Percentiles rank a stretch among this genome's conserved stretches.
These are phyloP conservation scores for Oryza coarctata DNA, from an alignment of 176 grass and related monocot genomes.

Conservation along the genomic window DNA sequence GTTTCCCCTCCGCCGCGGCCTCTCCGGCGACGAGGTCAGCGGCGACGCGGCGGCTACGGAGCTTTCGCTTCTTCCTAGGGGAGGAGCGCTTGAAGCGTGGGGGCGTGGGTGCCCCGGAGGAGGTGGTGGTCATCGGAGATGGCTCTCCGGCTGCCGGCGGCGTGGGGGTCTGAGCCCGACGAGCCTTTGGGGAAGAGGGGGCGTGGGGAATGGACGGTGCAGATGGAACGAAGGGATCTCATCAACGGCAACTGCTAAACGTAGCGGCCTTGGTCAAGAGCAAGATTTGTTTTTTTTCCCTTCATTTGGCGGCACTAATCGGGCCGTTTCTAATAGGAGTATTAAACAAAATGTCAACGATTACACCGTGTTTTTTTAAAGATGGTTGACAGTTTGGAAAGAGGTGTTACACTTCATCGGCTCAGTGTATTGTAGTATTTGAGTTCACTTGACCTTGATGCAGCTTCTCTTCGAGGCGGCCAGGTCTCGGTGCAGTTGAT, in stretches of 20 bases:
- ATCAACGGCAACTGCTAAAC: not conserved
- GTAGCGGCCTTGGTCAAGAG: too few relatives aligned
- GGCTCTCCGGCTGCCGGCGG: not conserved
- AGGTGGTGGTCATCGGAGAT: slow-evolving; percentile 31
- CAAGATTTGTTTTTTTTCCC: too few relatives aligned
- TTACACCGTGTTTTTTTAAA: not conserved
- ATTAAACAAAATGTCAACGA: too few relatives aligned
- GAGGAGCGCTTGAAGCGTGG: slow-evolving; percentile 65
- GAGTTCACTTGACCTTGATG: not conserved
- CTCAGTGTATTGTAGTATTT: not conserved
- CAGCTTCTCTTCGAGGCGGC: too few relatives aligned
- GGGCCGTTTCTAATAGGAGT: too few relatives aligned
- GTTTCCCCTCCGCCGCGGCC: not conserved
- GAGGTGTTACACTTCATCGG: not conserved
- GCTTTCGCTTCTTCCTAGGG: slow-evolving; percentile 34
- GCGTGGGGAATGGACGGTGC: slow-evolving; percentile 28
- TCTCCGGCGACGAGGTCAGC: not conserved
- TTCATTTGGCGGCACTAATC: too few relatives aligned
- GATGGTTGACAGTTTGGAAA: not conserved
- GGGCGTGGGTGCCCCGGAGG: slow-evolving; percentile 8
- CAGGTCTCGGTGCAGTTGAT: too few relatives aligned
- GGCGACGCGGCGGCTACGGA: slow-evolving; percentile 18
- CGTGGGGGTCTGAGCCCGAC: not conserved
- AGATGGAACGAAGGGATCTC: slow-evolving; percentile 21
- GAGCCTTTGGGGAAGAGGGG: not conserved